These are phyloP conservation scores for Saccharum hybrid DNA, from an alignment of 202 grass and related monocot species.

Conservation along the genomic window DNA sequence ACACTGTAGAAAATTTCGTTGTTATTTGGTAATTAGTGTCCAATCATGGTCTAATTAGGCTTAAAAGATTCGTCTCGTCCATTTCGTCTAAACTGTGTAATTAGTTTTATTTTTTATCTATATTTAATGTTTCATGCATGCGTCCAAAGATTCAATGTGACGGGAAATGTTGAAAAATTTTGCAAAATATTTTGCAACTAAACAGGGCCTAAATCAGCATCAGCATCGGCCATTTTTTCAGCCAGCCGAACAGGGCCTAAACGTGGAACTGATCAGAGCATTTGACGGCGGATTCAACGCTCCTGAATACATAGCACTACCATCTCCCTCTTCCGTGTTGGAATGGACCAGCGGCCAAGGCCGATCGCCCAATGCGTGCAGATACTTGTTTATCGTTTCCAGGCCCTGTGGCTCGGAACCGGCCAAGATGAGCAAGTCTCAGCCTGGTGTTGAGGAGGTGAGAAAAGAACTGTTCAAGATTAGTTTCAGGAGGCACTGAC, in stretches of 20 bases:
- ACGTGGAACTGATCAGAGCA: constrained; percentile 41
- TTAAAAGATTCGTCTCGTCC: too few species aligned
- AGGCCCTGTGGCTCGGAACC: not conserved
- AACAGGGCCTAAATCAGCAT: too few species aligned
- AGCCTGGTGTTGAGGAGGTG: not conserved
- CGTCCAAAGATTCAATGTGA: too few species aligned
- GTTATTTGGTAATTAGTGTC: too few species aligned
- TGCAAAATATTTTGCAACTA: too few species aligned
- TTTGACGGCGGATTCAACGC: constrained; percentile 42
- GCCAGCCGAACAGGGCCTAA: not conserved
- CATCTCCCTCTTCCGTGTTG: not conserved
- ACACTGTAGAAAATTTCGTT: too few species aligned
- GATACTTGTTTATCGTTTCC: constrained; percentile 31
- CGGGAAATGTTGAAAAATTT: too few species aligned
- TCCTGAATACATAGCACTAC: constrained; percentile 1
- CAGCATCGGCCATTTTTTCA: too few species aligned
- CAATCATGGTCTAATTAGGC: too few species aligned
- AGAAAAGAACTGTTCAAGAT: not conserved
- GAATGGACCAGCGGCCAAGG: constrained; percentile 9
- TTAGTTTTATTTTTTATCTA: too few species aligned
- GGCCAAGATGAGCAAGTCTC: not conserved
- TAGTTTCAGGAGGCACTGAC: not conserved
- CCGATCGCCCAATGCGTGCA: not conserved
- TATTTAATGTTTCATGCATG: too few species aligned
- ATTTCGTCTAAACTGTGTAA: too few species aligned